Evolutionary conservation across 192 early-diverging fungal species (phyloP), one percentile per base, ranked within the genome.

Genomic region (Rhizophlyctis rosea): DNA sequence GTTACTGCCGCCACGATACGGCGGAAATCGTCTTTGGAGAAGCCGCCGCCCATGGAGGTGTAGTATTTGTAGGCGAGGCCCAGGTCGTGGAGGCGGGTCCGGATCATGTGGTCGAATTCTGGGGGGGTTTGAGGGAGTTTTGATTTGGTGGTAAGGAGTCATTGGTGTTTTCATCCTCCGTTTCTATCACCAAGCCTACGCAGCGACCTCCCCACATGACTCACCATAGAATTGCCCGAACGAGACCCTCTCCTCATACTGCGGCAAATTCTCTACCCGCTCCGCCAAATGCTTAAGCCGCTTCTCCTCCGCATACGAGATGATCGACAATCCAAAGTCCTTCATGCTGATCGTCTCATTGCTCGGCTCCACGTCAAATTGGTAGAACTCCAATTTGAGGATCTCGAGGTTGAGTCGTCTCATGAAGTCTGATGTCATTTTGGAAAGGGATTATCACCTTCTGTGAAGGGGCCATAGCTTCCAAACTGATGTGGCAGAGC

Each of bases 301-400:
- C 39, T 27, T 16, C n/a, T 59, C 49, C 18, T 50, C 27, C 23
- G 68, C 72, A 50, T 74, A 74, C 24, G 11, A 47, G 33, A 74
- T 60, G 24, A 65, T 16, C 4, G 72, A 62, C 16, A 57, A 3
- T 1, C 55, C 72, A 56, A 69, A 74, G 39, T 74, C 72, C 16
- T 32, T 13, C 50, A 74, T 50, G 58, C 58, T 62, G 61, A 74
- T 74, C 13, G 21, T 66, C 9, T 64, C 51, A 33, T 60, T 62
- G 3, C 16, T 16, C 31, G 39, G 29, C 4, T 69, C 55, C 11
- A 71, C 68, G 47, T 61, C 47, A 33, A 65, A 74, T 47, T 71
- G 72, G 56, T 71, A 24, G 57, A 74, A 74, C 56, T 75, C 73
- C 24, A 75, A 61, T 47, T 68, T 72, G 16, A 72, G 53, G 25